These are phyloP conservation scores for Pythium sp. DNA, from an alignment of 352 stramenopile species.

Conservation along the genomic window DNA sequence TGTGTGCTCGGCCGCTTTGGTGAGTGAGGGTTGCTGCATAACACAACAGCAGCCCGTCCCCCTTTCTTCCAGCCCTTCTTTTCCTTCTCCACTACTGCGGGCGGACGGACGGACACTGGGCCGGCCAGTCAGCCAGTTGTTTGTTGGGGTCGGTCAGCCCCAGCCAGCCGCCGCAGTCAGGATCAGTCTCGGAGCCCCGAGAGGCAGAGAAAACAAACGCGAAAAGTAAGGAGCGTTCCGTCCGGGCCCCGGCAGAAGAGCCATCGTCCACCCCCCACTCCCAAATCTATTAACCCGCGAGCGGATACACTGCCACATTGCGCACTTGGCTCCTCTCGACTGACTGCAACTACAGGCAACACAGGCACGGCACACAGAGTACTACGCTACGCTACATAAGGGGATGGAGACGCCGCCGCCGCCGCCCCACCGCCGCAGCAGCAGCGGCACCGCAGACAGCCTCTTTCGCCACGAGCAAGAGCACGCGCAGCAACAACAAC, in stretches of 20 bases:
- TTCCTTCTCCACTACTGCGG: slow-evolving; percentile 8
- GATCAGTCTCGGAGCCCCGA: background rate
- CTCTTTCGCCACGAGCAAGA: background rate
- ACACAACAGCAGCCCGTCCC: background rate
- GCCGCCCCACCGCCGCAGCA: background rate
- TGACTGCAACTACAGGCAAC: slow-evolving; percentile 1
- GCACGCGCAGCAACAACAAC: background rate
- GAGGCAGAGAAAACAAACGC: slow-evolving; percentile 13
- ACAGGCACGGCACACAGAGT: background rate
- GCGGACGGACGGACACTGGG: background rate
- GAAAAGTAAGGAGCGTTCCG: background rate
- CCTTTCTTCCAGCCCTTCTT: slow-evolving; percentile 3
- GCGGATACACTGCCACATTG: slow-evolving; percentile 6
- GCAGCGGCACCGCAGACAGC: slow-evolving; percentile 6
- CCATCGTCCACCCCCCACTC: slow-evolving; percentile 13
- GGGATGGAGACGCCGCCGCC: slow-evolving; percentile 8
- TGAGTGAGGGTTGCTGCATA: slow-evolving; percentile 10
- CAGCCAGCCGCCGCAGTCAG: slow-evolving; percentile 2
- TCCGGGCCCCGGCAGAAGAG: slow-evolving; percentile 18
- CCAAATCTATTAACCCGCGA: slow-evolving; percentile 11
- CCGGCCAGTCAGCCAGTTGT: slow-evolving; percentile 4
- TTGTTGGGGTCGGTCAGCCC: background rate
- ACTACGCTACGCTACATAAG: background rate
- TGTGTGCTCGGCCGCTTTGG: background rate
- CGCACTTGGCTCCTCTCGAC: slow-evolving; percentile 3